Percentiles rank a stretch among this genome's conserved stretches.
Conservation (phyloP, 345 rosid species). For the Passiflora organensis region DNA sequence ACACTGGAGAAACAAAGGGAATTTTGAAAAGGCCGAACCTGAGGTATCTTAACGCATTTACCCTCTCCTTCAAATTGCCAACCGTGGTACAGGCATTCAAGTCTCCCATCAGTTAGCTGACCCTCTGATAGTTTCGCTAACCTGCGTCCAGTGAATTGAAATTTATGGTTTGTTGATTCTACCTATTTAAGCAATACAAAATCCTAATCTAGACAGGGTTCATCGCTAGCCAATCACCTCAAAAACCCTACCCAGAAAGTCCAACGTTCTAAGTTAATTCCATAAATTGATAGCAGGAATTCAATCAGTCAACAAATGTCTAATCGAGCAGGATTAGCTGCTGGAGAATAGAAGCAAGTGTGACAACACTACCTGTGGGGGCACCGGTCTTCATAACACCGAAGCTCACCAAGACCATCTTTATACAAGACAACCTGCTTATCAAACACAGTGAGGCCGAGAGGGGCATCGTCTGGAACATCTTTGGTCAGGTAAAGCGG, state of each 20-base stretch:
- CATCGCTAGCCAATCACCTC: background rate
- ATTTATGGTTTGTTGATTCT: background rate
- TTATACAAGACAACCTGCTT: slow-evolving; percentile 70
- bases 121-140: slow-evolving; percentile 94
- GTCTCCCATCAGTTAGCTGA: slow-evolving; percentile 77
- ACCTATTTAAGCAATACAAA: background rate
- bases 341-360: background rate
- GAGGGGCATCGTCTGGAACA: slow-evolving; percentile 80
- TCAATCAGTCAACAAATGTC: background rate
- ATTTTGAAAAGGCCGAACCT: slow-evolving; percentile 40
- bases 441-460: slow-evolving; percentile 83
- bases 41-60: slow-evolving; percentile 89
- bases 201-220: background rate
- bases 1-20: too few relatives aligned
- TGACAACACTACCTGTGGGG: slow-evolving; percentile 67
- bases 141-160: slow-evolving; percentile 28
- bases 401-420: slow-evolving; percentile 63
- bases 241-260: background rate
- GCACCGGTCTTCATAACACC: slow-evolving; percentile 83
- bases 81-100: slow-evolving; percentile 93
- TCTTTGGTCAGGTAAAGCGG: slow-evolving; percentile 77
- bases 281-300: background rate
- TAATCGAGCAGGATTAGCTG: too few relatives aligned
- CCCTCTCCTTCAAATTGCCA: slow-evolving; percentile 97
- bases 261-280: background rate